Evolutionary conservation across 441 rosid genomes (phyloP).

Genomic region (Aleurites moluccanus): DNA sequence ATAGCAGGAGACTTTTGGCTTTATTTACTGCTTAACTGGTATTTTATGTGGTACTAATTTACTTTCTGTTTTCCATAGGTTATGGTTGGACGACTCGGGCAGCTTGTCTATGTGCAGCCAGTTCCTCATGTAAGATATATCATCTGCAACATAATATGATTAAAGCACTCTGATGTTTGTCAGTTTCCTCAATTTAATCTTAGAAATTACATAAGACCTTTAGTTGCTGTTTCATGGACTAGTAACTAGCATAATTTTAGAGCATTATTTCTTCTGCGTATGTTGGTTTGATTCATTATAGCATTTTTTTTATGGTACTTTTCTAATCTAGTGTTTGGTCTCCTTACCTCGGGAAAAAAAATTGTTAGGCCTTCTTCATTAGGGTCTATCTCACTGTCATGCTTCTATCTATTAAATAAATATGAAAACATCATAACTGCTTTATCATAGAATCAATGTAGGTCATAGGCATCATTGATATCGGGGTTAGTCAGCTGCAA

Average conservation of each 20-base stretch:
- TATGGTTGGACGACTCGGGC: constrained; percentile 66
- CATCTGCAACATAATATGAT: constrained; percentile 15
- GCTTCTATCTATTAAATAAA: background rate
- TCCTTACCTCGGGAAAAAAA: background rate
- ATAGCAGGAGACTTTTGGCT: background rate
- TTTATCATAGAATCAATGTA: background rate
- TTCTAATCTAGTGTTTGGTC: background rate
- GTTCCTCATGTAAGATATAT: constrained; percentile 62
- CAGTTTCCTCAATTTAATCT: constrained; percentile 7
- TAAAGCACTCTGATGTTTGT: constrained; percentile 18
- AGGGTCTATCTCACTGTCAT: background rate
- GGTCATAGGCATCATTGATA: background rate
- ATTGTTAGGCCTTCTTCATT: too few relatives aligned
- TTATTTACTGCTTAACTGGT: constrained; percentile 7
- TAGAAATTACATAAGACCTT: background rate
- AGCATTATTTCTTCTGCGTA: background rate
- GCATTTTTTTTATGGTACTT: background rate
- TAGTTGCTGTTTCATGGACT: background rate
- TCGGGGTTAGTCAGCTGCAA: background rate
- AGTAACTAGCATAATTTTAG: background rate
- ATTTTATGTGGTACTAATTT: constrained; percentile 24
- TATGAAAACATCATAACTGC: background rate
- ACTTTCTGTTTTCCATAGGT: constrained; percentile 46
- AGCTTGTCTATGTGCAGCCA: constrained; percentile 66
- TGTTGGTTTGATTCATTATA: background rate